A percentile compares a stretch with the other conserved stretches of the same genome.
phyloP scores from a whole-genome alignment of 2,329 filamentous ascomycete species.

The Ramularia endophylla region DNA sequence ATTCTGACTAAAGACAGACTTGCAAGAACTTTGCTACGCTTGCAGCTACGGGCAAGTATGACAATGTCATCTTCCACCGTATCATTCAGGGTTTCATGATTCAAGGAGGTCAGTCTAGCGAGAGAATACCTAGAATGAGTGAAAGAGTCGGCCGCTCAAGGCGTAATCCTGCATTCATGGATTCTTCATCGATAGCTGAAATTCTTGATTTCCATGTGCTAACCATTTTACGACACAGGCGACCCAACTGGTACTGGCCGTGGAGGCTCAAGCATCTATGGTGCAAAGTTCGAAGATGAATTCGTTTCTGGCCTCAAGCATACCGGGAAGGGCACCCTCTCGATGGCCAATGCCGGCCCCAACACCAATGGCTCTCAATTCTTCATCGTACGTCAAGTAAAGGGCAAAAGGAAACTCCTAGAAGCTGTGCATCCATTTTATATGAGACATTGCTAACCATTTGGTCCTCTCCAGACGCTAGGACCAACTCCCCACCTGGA shows the following conservation, averaged over 20 bases:
- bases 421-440: slow-evolving; percentile 60
- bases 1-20: slow-evolving; percentile 17
- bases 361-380: slow-evolving; percentile 95
- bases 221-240: slow-evolving; percentile 38
- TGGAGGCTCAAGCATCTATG: slow-evolving; percentile 74
- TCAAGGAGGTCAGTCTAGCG: slow-evolving; percentile 54
- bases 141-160: no score
- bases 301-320: slow-evolving; percentile 73
- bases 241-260: slow-evolving; percentile 39
- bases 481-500: slow-evolving; percentile 86
- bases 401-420: background rate
- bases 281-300: slow-evolving; percentile 82
- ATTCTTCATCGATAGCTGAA: no score
- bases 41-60: slow-evolving; percentile 29
- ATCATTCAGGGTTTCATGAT: slow-evolving; percentile 91
- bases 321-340: slow-evolving; percentile 71
- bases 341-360: slow-evolving; percentile 90
- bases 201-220: no score
- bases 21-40: slow-evolving; percentile 32
- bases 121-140: no score
- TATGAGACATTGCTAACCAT: slow-evolving; percentile 76
- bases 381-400: slow-evolving; percentile 56
- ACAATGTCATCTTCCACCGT: slow-evolving; percentile 33
- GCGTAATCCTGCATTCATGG: no score
- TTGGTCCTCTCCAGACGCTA: slow-evolving; percentile 60